These are phyloP conservation scores for Nymphaea colorata DNA, from an alignment of 164 flowering plant species.

Conservation along the genomic window DNA sequence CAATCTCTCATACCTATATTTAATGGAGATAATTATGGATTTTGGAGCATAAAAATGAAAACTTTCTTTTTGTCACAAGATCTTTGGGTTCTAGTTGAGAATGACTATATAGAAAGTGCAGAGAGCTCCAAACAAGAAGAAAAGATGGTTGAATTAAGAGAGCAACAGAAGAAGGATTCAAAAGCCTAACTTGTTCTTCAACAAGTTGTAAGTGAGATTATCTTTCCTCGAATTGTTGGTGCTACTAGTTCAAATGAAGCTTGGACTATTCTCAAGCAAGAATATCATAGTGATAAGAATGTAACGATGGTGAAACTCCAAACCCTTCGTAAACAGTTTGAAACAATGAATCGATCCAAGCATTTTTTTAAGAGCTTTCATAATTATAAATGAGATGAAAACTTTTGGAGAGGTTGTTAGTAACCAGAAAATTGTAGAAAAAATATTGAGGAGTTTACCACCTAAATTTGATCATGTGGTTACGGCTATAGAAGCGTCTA, in stretches of 20 bases:
- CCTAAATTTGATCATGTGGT: neutral
- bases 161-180: slow-evolving; percentile 1
- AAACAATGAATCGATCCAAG: neutral
- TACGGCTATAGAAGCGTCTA: neutral
- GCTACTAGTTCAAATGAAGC: slow-evolving; percentile 1
- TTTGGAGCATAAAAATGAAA: neutral
- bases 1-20: neutral
- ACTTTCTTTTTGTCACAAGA: neutral
- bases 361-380: neutral
- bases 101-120: neutral
- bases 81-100: neutral
- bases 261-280: neutral
- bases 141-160: neutral
- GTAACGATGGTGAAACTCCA: neutral
- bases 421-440: neutral
- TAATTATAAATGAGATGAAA: slow-evolving; percentile 1
- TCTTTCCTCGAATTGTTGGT: neutral
- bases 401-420: neutral
- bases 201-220: neutral
- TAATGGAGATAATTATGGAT: neutral
- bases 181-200: neutral
- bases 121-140: no score
- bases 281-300: neutral
- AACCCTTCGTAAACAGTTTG: neutral
- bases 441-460: neutral